Conservation (phyloP, 495 filamentous ascomycete species). For the Daldinia vernicosa region DNA sequence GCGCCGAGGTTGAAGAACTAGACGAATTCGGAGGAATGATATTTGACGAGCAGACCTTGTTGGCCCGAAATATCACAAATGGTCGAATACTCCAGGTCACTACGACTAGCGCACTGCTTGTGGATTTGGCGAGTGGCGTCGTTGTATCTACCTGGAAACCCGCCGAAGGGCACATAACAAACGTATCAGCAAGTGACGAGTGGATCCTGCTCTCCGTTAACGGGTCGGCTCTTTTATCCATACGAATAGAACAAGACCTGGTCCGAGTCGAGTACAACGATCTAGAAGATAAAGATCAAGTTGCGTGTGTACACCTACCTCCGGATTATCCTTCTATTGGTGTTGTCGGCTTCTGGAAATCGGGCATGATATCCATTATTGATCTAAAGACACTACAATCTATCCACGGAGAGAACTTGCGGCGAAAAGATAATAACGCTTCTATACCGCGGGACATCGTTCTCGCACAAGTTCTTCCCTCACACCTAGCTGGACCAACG, state of each 20-base stretch:
- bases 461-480: conserved; percentile 74
- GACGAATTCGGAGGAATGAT: conserved; percentile 74
- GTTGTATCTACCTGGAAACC: conserved; percentile 74
- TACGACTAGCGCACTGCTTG: conserved; percentile 64
- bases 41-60: conserved; percentile 75
- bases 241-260: conserved; percentile 69
- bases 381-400: conserved; percentile 69
- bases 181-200: conserved; percentile 75
- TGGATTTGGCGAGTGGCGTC: conserved; percentile 76
- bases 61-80: conserved; percentile 69
- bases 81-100: conserved; percentile 83
- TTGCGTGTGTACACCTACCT: conserved; percentile 77
- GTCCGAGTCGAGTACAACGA: conserved; percentile 64
- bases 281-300: conserved; percentile 72
- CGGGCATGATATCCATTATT: conserved; percentile 75
- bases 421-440: conserved; percentile 68
- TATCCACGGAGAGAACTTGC: conserved; percentile 52
- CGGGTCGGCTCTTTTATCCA: conserved; percentile 70
- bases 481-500: conserved; percentile 63
- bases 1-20: conserved; percentile 87
- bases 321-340: conserved; percentile 61
- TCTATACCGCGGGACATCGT: conserved; percentile 85
- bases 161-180: conserved; percentile 70
- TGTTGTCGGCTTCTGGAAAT: conserved; percentile 86
- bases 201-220: conserved; percentile 76